Conservation (phyloP, 1,284 basidiomycete species). For the Baeospora myosura region DNA sequence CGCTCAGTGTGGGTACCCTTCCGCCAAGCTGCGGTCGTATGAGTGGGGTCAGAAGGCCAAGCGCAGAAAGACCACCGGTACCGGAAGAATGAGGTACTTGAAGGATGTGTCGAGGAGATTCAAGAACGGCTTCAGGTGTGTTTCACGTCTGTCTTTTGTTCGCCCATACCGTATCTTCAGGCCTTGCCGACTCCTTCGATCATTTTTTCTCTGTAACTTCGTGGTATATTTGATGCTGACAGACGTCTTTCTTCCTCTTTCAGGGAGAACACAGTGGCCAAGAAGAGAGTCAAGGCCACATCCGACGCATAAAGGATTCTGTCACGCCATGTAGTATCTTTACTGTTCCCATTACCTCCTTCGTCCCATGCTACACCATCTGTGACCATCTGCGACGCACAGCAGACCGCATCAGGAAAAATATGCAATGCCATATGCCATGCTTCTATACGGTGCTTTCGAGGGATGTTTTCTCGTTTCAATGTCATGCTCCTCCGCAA, state of each 20-base stretch:
- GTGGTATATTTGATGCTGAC: not conserved
- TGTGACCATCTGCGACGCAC: no score
- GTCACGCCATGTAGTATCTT: not conserved
- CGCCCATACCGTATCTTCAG: not conserved
- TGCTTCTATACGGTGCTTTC: no score
- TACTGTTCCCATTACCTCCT: not conserved
- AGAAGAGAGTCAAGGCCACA: conserved; percentile 38
- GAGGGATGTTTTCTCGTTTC: no score
- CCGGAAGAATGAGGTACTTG: conserved; percentile 93
- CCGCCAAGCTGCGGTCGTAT: conserved; percentile 92
- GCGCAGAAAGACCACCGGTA: conserved; percentile 98
- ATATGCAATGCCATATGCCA: no score
- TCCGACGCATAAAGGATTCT: conserved; percentile 16
- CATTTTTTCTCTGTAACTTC: not conserved
- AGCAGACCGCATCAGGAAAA: no score
- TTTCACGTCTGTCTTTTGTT: conserved; percentile 5
- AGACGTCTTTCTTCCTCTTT: not conserved
- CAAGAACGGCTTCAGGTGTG: conserved; percentile 95
- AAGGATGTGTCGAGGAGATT: conserved; percentile 87
- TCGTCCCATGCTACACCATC: no score
- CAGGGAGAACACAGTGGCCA: conserved; percentile 20
- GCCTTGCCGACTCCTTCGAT: not conserved
- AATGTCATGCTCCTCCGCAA: no score
- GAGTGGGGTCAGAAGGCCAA: conserved; percentile 99
- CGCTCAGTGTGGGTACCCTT: conserved; percentile 93